Evolutionary conservation across 2,329 filamentous ascomycete species (phyloP).

Genomic region (Scleromitrula shiraiana): DNA sequence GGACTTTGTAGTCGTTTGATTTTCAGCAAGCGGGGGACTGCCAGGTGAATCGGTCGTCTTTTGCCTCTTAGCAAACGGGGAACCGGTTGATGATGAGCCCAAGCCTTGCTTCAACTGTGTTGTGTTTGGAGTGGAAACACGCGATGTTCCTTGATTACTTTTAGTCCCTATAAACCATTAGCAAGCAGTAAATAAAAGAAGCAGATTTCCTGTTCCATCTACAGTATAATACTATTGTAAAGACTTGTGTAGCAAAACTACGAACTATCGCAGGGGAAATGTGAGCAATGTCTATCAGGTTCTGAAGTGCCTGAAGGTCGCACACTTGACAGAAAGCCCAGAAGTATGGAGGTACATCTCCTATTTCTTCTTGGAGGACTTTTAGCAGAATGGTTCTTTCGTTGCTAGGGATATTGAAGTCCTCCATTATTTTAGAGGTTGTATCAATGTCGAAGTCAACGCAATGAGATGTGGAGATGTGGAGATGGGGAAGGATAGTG

Average conservation of each 20-base stretch:
- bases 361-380: slow-evolving; percentile 11
- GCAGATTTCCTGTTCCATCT: slow-evolving; percentile 9
- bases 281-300: slow-evolving; percentile 4
- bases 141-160: slow-evolving; percentile 4
- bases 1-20: slow-evolving; percentile 11
- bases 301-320: slow-evolving; percentile 13
- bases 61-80: slow-evolving; percentile 12
- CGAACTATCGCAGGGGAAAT: background rate
- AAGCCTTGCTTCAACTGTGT: background rate
- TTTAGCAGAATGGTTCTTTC: slow-evolving; percentile 12
- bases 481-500: background rate
- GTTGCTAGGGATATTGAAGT: slow-evolving; percentile 14
- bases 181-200: slow-evolving; percentile 8
- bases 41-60: slow-evolving; percentile 11
- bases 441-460: background rate
- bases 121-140: slow-evolving; percentile 5
- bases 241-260: slow-evolving; percentile 9
- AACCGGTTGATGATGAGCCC: slow-evolving; percentile 5
- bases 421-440: slow-evolving; percentile 11
- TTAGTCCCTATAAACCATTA: slow-evolving; percentile 15
- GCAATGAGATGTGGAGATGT: background rate
- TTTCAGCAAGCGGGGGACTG: slow-evolving; percentile 11
- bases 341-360: slow-evolving; percentile 13
- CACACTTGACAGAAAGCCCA: slow-evolving; percentile 16
- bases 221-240: slow-evolving; percentile 11